Evolutionary conservation across 306 rosid genomes (phyloP), one percentile per base, ranked within the genome.

Genomic region (Castanea sativa): DNA sequence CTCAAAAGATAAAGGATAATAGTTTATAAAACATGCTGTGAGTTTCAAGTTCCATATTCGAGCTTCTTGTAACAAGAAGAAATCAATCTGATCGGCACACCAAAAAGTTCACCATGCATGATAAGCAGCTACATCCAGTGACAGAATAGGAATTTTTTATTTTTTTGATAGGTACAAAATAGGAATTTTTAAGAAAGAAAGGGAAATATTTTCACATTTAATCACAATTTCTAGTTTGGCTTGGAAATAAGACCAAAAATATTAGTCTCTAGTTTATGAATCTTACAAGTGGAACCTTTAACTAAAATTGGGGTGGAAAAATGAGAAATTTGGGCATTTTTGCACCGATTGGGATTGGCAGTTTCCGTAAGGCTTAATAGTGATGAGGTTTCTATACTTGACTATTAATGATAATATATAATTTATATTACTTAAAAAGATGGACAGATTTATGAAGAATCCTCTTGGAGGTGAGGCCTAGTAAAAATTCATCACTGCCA

Each of bases 371-470:
- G 35, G 30, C 72, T 58, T 58, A 72, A 83, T 53, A 51, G 53
- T 33, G 70, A 73, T 71, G 69, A 73, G 71, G 76, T 83, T 86
- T 58, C 82, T 76, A 82, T 87, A 85, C 84, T 84, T 79, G 35
- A 86, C 45, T 79, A 84, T 76, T 69, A 33, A 73, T 65, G 69
- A 35, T 73, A 74, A 79, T 74, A 82, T 74, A 84, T 75, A 69
- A 59, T 77, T 71, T 43, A 35, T 49, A 76, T 61, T 8, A 20
- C 80, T 76, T 32, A 69, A 77, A 41, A 41, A 18, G 71, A 76
- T 11, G 49, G 67, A 69, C 67, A 63, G 27, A 73, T 43, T 81
- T 78, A 67, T 21, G 65, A 82, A 71, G 69, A 74, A 57, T 52
- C 69, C 45, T 72, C 33, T 53, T 20, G 61, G 58, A 64, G 70